Evolutionary conservation across 1,139 yeast species (phyloP), one percentile per base, ranked within the genome.

Genomic region (Yamadazyma trypodendri): DNA sequence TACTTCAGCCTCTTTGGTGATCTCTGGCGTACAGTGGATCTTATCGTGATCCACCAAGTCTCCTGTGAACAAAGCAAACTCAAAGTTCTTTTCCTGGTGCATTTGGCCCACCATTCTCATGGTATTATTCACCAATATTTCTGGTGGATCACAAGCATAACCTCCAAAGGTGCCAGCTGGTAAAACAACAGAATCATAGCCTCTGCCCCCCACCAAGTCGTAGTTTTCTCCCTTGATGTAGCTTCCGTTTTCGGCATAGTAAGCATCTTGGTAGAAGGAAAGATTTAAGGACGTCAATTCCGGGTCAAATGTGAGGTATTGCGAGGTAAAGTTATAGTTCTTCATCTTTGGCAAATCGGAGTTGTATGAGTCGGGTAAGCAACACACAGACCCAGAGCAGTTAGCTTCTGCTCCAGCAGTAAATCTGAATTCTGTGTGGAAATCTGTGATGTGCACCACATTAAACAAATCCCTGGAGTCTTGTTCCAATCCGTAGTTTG

Each of bases 161-260:
- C 70, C 64, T 17, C 89, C 89, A 52, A 73, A 79, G n/a, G 76
- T 63, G n/a, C 79, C 69, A 2, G 86, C 85, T 3, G 84, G 83
- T 3, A 61, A 49, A 54, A 66, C 62, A 24, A 64, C 64, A 37
- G 68, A 63, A 36, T 57, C 61, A 56, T 68, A 67, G 10, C 75
- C 74, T 40, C 72, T 52, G 36, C 49, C 47, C 28, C 54, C 52
- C 6, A 69, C 68, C 38, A 55, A 58, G 43, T 68, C 69, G 35
- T 65, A 63, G 49, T 61, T 63, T 9, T 58, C 60, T 31, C 80
- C 80, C 13, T 61, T 54, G 15, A 63, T 54, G 47, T 64, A 74
- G 7, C 38, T 44, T 32, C 62, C 61, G 21, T 61, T 56, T n/a
- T 52, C 61, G 30, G 63, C 63, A 44, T 70, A 71, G 36, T 60